Evolutionary conservation across 306 rosid species (phyloP), one percentile per base, ranked within the genome.

Genomic region (Arachis stenosperma): DNA sequence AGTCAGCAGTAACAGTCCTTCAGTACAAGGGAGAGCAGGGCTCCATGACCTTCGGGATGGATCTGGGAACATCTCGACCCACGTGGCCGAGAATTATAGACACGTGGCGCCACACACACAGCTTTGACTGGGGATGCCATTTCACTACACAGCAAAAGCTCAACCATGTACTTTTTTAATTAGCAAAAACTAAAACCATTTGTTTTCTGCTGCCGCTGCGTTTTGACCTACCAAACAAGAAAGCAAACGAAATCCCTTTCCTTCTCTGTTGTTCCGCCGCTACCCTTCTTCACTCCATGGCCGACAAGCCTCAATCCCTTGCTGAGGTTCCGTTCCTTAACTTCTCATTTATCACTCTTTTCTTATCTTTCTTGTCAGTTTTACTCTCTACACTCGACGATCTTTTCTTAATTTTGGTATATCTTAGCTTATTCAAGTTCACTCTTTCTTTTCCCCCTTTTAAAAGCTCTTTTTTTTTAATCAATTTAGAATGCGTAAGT

Each of bases 311-410:
- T 56, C 89, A 46, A 71, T 69, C 96, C 69, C 88, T 93, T 0
- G 83, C 92, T 17, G 91, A 93, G 97, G 98, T 91, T 29, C 37
- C 7, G 2, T 53, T 74, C 47, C 48, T 68, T 77, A 55, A 0
- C 1, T 6, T 10, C 43, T 61, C 47, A 8, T 65, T 15, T 29
- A 40, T 30, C n/a, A 8, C 27, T 22, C 27, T 22, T 22, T 22
- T 22, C 50, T 72, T 12, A 59, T 58, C 29, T 65, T 2, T 3
- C 12, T 61, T 37, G 9, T 42, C 30, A 60, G 30, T 73, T 42
- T 8, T 5, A 58, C 55, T 52, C 12, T 51, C 63, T 54, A 47
- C 9, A 0, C 7, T 27, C 9, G 40, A 54, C 9, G 74, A 55
- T 84, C 83, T 69, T 37, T 50, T 84, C 83, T 69, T 37, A 27